Evolutionary conservation across 768 basidiomycete species (phyloP).

Genomic region (Lyophyllum atratum): DNA sequence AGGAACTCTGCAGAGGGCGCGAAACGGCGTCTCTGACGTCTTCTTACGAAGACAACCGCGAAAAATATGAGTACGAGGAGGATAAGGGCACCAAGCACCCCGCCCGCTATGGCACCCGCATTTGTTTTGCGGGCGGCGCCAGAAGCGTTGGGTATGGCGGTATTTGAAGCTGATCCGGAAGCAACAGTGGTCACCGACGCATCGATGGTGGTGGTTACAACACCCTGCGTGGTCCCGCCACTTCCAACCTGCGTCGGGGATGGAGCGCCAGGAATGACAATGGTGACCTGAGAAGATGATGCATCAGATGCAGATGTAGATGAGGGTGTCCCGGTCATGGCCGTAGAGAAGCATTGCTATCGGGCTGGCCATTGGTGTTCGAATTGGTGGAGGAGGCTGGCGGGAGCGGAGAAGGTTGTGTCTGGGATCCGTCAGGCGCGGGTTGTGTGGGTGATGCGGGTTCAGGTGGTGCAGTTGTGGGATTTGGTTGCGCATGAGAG

Average conservation of each 20-base stretch:
- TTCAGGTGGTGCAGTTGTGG: neutral
- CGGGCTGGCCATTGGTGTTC: neutral
- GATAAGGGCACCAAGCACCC: slow-evolving; percentile 50
- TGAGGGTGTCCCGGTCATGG: neutral
- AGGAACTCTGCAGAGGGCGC: slow-evolving; percentile 66
- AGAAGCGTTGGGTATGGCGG: slow-evolving; percentile 2
- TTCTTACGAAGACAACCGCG: slow-evolving; percentile 36
- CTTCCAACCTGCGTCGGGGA: neutral
- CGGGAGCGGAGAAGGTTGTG: neutral
- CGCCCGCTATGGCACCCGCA: slow-evolving; percentile 54
- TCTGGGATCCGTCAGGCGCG: neutral
- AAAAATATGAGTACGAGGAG: slow-evolving; percentile 38
- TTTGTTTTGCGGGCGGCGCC: slow-evolving; percentile 20
- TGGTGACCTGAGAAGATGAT: neutral
- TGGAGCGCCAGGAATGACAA: neutral
- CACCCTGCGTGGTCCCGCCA: neutral
- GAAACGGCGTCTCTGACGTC: slow-evolving; percentile 40
- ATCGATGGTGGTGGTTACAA: neutral
- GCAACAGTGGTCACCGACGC: neutral
- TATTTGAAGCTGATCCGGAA: neutral
- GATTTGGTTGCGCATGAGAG: neutral
- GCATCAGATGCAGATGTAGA: neutral
- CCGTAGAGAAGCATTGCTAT: neutral
- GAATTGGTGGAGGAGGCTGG: neutral
- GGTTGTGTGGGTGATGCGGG: neutral